Evolutionary conservation across 2,329 filamentous ascomycete species (phyloP).

Genomic region (Colletotrichum sp.): DNA sequence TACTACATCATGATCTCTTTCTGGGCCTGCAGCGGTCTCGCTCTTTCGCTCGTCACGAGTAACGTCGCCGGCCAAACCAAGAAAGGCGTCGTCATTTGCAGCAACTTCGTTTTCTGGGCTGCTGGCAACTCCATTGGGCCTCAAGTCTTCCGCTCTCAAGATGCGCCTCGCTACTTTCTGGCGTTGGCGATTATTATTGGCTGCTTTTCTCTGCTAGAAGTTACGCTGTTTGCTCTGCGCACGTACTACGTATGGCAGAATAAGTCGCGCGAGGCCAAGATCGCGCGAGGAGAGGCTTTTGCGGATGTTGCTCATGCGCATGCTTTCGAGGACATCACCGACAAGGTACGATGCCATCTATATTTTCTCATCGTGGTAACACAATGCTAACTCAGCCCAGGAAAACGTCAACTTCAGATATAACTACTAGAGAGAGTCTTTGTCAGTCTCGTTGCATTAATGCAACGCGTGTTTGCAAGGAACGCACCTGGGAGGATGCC

Average conservation of each 20-base stretch:
- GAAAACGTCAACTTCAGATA: constrained; percentile 15
- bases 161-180: constrained; percentile 36
- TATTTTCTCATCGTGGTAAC: constrained; percentile 35
- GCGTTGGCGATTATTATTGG: background rate
- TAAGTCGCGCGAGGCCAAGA: constrained; percentile 3
- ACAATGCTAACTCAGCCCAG: background rate
- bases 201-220: background rate
- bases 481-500: background rate
- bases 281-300: background rate
- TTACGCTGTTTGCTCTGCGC: background rate
- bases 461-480: background rate
- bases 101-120: constrained; percentile 46
- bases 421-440: background rate
- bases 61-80: constrained; percentile 50
- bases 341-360: constrained; percentile 65
- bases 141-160: constrained; percentile 38
- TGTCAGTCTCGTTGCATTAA: background rate
- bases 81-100: constrained; percentile 44
- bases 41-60: constrained; percentile 43
- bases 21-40: constrained; percentile 44
- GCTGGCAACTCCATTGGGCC: constrained; percentile 47
- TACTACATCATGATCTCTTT: constrained; percentile 52
- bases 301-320: constrained; percentile 32
- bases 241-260: constrained; percentile 16
- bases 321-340: constrained; percentile 68